These are phyloP conservation scores for Epichloe glyceriae DNA, from an alignment of 2,329 filamentous ascomycete species.

Conservation along the genomic window DNA sequence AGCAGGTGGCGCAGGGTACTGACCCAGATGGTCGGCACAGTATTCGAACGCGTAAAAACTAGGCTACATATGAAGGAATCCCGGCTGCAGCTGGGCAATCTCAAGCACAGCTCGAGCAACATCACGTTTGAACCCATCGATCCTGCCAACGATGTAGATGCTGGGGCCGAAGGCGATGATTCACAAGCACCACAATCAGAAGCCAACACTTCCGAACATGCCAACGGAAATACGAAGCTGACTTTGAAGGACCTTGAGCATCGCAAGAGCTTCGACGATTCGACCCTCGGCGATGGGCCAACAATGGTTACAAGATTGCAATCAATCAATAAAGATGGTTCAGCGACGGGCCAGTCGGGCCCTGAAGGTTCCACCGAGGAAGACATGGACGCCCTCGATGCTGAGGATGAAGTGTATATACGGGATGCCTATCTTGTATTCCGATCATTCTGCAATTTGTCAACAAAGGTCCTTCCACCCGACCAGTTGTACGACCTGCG, in stretches of 20 bases:
- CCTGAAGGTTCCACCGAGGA: constrained; percentile 43
- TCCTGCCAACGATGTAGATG: constrained; percentile 21
- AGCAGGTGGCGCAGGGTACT: constrained; percentile 97
- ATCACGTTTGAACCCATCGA: constrained; percentile 36
- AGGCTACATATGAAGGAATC: constrained; percentile 80
- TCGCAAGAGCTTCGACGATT: constrained; percentile 57
- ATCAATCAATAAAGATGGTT: constrained; percentile 25
- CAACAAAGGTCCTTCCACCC: constrained; percentile 76
- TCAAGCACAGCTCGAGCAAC: constrained; percentile 40
- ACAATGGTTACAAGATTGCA: constrained; percentile 54
- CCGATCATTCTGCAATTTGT: constrained; percentile 92
- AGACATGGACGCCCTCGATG: constrained; percentile 45
- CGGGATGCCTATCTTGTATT: constrained; percentile 96
- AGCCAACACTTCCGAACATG: constrained; percentile 15
- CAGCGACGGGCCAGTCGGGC: constrained; percentile 38
- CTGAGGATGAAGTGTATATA: constrained; percentile 91
- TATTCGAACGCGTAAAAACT: constrained; percentile 87
- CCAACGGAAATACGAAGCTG: constrained; percentile 38
- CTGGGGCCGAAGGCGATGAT: constrained; percentile 24
- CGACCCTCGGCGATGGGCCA: constrained; percentile 51
- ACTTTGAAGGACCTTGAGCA: constrained; percentile 55
- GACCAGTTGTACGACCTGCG: constrained; percentile 89
- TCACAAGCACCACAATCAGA: constrained; percentile 21
- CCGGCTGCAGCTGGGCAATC: constrained; percentile 43
- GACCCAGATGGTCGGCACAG: constrained; percentile 96